These are phyloP conservation scores for Chrysoporthe cubensis DNA, from an alignment of 2,329 filamentous ascomycete genomes.

Conservation along the genomic window DNA sequence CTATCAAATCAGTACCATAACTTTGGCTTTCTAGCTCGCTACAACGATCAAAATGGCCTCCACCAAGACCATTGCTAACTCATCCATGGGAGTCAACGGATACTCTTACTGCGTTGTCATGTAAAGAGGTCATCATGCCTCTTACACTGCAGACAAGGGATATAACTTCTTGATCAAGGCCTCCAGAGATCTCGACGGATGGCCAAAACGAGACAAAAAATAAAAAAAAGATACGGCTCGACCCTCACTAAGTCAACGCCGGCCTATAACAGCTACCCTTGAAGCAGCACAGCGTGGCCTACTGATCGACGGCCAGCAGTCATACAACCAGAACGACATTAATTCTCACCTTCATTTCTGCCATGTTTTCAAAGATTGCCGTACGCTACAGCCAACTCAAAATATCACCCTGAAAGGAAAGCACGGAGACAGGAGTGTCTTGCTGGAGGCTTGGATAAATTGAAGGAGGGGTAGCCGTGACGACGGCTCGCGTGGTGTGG, in stretches of 20 bases:
- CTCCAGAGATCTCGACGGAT: background rate
- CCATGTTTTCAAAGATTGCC: background rate
- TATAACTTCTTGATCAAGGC: background rate
- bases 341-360: background rate
- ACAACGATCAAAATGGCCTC: constrained; percentile 38
- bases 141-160: constrained; percentile 6
- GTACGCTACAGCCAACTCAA: background rate
- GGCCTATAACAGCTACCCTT: background rate
- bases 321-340: background rate
- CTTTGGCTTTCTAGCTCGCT: background rate
- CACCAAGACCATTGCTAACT: constrained; percentile 34
- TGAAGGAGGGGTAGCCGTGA: background rate
- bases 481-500: background rate
- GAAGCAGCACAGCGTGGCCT: background rate
- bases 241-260: too few species aligned
- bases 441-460: background rate
- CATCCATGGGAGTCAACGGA: constrained; percentile 34
- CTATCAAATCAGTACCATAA: background rate
- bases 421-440: background rate
- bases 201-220: background rate
- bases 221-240: background rate
- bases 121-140: constrained; percentile 31
- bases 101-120: constrained; percentile 40
- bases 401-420: background rate
- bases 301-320: background rate